Conservation (phyloP, 176 grass and related monocot species). For the Themeda triandra region DNA sequence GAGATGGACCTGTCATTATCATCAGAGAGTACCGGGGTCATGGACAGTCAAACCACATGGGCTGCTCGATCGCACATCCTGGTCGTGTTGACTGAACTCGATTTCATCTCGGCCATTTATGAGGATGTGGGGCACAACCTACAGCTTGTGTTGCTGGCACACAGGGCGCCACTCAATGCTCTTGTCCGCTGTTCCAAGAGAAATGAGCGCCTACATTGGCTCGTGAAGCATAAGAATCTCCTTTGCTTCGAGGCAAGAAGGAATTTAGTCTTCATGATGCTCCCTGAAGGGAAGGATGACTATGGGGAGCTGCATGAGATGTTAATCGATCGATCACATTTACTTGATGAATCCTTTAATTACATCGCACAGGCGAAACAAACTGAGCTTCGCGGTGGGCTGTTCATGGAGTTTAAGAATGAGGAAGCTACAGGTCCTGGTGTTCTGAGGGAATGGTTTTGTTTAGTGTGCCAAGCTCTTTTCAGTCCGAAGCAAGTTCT, state of each 20-base stretch:
- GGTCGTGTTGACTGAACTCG: slow-evolving; percentile 54
- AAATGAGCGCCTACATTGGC: slow-evolving; percentile 67
- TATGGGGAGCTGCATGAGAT: slow-evolving; percentile 91
- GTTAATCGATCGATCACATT: slow-evolving; percentile 78
- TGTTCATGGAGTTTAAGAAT: slow-evolving; percentile 99
- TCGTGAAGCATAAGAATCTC: slow-evolving; percentile 81
- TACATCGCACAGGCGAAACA: slow-evolving; percentile 63
- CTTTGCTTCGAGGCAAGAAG: slow-evolving; percentile 75
- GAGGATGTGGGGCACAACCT: slow-evolving; percentile 71
- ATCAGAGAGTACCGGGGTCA: slow-evolving; percentile 39
- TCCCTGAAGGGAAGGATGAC: slow-evolving; percentile 84
- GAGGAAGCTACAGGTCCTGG: slow-evolving; percentile 99
- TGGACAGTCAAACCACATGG: slow-evolving; percentile 43
- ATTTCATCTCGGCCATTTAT: slow-evolving; percentile 70
- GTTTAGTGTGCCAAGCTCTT: slow-evolving; percentile 79
- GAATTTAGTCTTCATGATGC: slow-evolving; percentile 92
- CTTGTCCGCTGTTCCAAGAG: slow-evolving; percentile 67
- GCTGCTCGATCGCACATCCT: slow-evolving; percentile 50
- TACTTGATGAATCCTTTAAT: slow-evolving; percentile 82
- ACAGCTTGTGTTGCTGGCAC: slow-evolving; percentile 51
- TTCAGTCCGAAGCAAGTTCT: slow-evolving; percentile 90
- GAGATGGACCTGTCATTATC: slow-evolving; percentile 56
- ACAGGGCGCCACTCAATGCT: slow-evolving; percentile 52
- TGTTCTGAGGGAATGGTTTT: slow-evolving; percentile 97
- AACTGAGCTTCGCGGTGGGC: slow-evolving; percentile 59